Base-by-base conservation (phyloP, 2,329 filamentous ascomycete species). In the Alternaria sp. region DNA sequence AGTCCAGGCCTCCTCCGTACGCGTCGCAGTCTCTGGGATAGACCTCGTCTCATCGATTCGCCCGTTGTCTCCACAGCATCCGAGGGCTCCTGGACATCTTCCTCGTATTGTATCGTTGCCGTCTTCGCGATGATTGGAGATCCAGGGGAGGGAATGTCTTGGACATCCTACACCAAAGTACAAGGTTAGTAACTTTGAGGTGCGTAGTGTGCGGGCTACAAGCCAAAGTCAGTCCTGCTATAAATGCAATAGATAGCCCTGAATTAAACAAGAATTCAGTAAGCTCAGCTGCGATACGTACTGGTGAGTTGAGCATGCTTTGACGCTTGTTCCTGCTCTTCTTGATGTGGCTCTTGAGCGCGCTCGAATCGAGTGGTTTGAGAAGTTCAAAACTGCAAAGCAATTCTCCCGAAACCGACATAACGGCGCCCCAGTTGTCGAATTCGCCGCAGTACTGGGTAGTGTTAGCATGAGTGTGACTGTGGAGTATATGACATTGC, bases 371-470 rank as follows among this genome's bases (percentile, higher is more conserved):
- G 50, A 99, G 86, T 8, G 96, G 96, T 81, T 99, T 99, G 64
- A 99, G 86, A 15, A 99, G 86, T 81, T 99, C 96, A 77, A 99
- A 99, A 78, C 94, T 97, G 83, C 96, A 99, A 2, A 99, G 88
- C 56, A 99, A 83, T 80, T 98, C 96, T 13, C 88, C 89, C 2
- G 93, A 97, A 21, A 99, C 96, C 3, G 95, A 97, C 96, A 99
- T 99, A 70, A 98, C 94, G 13, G 96, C 96, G 19, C 96, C 96
- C 93, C 96, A 98, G 69, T 99, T 99, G 79, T 99, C 96, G 71
- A 99, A 99, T 80, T 99, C 96, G 70, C 96, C 96, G 74, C 96
- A 99, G 77, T 99, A 98, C 92, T 97, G 60, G 15, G 40, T 19
- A 5, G 7, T n/a, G 26, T 68, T 44, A 74, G 77, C 69, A 68